Percentiles rank a stretch among this genome's conserved stretches.
These are phyloP conservation scores for Neotropicomus parvogracilis DNA, from an alignment of 1,284 basidiomycete species.

Conservation along the genomic window DNA sequence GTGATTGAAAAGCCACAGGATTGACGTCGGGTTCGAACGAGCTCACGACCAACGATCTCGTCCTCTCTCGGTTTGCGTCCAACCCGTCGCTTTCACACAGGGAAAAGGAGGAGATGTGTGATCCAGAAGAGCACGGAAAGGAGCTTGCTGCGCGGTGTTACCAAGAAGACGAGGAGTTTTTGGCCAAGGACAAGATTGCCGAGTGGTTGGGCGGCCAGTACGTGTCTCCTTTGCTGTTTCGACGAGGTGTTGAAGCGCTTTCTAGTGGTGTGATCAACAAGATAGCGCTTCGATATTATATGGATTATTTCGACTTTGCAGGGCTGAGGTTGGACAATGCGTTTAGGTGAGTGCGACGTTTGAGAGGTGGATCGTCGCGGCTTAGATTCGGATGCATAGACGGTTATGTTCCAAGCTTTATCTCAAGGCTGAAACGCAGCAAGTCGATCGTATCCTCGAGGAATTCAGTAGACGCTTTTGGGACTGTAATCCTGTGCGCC, in stretches of 20 bases:
- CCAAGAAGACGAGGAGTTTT: constrained; percentile 82
- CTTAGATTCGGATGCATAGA: constrained; percentile 39
- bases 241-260: not conserved
- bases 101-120: constrained; percentile 56
- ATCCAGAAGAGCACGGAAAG: constrained; percentile 64
- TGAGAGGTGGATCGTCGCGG: not conserved
- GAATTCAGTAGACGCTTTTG: constrained; percentile 88
- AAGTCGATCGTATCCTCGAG: constrained; percentile 93
- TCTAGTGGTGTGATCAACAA: constrained; percentile 73
- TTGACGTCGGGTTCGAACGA: constrained; percentile 47
- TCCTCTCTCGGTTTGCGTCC: constrained; percentile 41
- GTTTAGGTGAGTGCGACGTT: constrained; percentile 61
- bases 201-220: constrained; percentile 91
- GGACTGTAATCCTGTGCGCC: constrained; percentile 79
- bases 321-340: constrained; percentile 82
- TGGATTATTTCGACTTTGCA: constrained; percentile 87
- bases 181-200: constrained; percentile 87
- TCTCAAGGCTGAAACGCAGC: constrained; percentile 95
- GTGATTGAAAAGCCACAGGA: constrained; percentile 24
- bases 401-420: constrained; percentile 88
- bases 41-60: constrained; percentile 45
- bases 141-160: constrained; percentile 79
- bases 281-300: constrained; percentile 73
- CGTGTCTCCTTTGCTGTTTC: constrained; percentile 36
- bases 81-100: constrained; percentile 42